These are phyloP conservation scores for Aaosphaeria arxii DNA, from an alignment of 2,329 filamentous ascomycete species.

Conservation along the genomic window DNA sequence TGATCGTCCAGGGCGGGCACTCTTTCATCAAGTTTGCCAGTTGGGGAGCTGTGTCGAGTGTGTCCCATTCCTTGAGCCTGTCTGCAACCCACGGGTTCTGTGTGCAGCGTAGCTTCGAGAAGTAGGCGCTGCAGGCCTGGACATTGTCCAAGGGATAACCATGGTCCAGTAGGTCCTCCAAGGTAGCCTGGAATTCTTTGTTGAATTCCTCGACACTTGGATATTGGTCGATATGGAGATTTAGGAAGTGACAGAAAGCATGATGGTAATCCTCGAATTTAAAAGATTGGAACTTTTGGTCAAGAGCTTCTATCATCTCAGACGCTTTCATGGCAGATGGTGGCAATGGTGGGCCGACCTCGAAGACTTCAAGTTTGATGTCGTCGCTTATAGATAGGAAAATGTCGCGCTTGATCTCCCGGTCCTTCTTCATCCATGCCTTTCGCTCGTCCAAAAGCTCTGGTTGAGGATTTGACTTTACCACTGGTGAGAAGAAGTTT, in stretches of 20 bases:
- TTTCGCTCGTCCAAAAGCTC: slow-evolving; percentile 31
- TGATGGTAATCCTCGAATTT: slow-evolving; percentile 36
- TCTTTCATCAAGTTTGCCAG: slow-evolving; percentile 28
- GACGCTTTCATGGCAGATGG: slow-evolving; percentile 28
- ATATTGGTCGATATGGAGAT: slow-evolving; percentile 35
- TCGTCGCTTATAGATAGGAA: slow-evolving; percentile 36
- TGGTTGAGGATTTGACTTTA: slow-evolving; percentile 22
- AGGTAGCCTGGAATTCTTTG: slow-evolving; percentile 25
- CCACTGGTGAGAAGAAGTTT: slow-evolving; percentile 14
- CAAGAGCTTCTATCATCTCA: slow-evolving; percentile 30
- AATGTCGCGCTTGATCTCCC: slow-evolving; percentile 35
- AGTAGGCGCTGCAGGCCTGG: slow-evolving; percentile 37
- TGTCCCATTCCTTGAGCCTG: slow-evolving; percentile 30
- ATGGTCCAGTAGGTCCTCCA: slow-evolving; percentile 33
- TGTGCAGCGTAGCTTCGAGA: slow-evolving; percentile 36
- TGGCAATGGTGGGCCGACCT: slow-evolving; percentile 31
- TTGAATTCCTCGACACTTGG: slow-evolving; percentile 32
- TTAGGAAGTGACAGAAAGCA: slow-evolving; percentile 36
- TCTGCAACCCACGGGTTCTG: slow-evolving; percentile 36
- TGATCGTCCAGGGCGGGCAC: slow-evolving; percentile 29
- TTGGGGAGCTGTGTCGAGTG: slow-evolving; percentile 14
- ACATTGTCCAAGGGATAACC: slow-evolving; percentile 30
- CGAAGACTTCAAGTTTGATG: slow-evolving; percentile 36
- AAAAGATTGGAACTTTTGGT: slow-evolving; percentile 23
- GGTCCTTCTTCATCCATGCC: slow-evolving; percentile 33